Conservation (phyloP, 331 rosid genomes). For the Erythrophleum ivorense region DNA sequence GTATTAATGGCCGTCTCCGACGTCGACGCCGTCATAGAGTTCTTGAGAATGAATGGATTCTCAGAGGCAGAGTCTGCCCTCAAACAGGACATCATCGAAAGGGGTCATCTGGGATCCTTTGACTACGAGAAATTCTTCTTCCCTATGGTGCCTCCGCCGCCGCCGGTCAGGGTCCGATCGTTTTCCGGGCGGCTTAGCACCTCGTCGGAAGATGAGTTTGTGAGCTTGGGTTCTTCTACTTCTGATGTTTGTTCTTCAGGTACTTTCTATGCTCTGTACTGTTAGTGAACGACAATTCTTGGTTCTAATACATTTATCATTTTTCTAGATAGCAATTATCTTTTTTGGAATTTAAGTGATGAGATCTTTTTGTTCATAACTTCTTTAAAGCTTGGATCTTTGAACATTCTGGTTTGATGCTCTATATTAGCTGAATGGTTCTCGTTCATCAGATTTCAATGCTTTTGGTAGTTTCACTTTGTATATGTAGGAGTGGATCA, state of each 20-base stretch:
- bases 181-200: conserved; percentile 30
- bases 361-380: background rate
- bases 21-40: conserved; percentile 71
- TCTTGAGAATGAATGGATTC: conserved; percentile 74
- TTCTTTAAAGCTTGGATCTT: background rate
- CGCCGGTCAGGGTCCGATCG: conserved; percentile 73
- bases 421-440: background rate
- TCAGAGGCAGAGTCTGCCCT: conserved; percentile 93
- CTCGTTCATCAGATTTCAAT: background rate
- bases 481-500: conserved; percentile 15
- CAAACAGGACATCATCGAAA: conserved; percentile 68
- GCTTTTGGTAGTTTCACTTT: background rate
- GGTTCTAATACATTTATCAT: no score
- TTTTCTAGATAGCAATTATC: no score
- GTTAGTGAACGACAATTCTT: no score
- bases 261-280: conserved; percentile 24
- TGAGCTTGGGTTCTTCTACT: conserved; percentile 78
- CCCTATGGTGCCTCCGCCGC: conserved; percentile 88
- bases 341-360: background rate
- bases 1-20: conserved; percentile 74
- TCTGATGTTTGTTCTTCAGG: conserved; percentile 81
- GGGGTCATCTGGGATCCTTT: conserved; percentile 61
- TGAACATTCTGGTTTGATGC: background rate
- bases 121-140: conserved; percentile 91
- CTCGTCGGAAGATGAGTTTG: conserved; percentile 78